These are phyloP conservation scores for Paecilomyces formosus DNA, from an alignment of 2,329 filamentous ascomycete species.

Conservation along the genomic window DNA sequence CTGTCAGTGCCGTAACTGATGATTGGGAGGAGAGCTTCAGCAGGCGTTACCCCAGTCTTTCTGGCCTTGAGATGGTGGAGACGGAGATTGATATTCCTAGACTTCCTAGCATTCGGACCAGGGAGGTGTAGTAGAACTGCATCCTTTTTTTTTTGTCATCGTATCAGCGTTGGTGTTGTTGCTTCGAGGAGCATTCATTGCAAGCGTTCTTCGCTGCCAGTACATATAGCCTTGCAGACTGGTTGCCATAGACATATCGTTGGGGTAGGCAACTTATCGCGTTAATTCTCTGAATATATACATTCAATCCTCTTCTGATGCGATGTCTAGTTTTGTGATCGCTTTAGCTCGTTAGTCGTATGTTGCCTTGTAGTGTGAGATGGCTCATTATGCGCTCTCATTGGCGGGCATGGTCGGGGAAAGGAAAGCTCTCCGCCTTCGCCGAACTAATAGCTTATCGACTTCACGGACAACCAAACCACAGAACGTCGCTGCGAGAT, in stretches of 20 bases:
- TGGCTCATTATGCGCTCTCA: not conserved
- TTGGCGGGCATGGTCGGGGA: not conserved
- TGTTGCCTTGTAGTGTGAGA: not conserved
- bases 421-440: not conserved
- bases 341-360: not conserved
- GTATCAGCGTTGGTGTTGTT: not conserved
- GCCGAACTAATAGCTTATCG: not conserved
- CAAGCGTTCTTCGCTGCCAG: not conserved
- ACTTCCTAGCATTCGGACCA: slow-evolving; percentile 30
- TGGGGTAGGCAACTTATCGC: not conserved
- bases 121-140: slow-evolving; percentile 28
- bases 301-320: not conserved
- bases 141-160: not conserved
- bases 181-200: not conserved
- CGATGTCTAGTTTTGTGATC: not conserved
- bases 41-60: slow-evolving; percentile 78
- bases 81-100: slow-evolving; percentile 47
- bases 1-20: slow-evolving; percentile 37
- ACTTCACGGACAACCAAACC: not conserved
- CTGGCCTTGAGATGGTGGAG: slow-evolving; percentile 82
- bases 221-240: not conserved
- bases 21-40: slow-evolving; percentile 66
- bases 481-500: slow-evolving; percentile 11
- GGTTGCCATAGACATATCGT: not conserved
- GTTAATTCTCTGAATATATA: not conserved